Evolutionary conservation across 306 rosid genomes (phyloP), one percentile per base, ranked within the genome.

Genomic region (Senna siamea): DNA sequence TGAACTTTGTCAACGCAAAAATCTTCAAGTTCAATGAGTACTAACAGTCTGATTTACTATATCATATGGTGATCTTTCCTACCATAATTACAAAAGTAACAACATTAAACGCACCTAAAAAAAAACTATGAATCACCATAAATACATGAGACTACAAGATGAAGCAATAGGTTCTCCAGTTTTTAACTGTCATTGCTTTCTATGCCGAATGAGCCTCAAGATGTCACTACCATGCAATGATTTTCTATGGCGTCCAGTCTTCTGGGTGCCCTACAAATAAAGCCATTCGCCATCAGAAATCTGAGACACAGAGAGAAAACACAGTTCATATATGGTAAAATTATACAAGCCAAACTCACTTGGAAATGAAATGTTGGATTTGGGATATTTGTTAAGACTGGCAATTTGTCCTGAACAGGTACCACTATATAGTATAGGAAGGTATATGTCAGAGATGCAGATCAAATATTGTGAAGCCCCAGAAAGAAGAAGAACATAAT

Each of bases 321-420:
- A 57, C 70, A 65, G 32, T 56, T 78, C 43, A 78, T 61, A 62
- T 57, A 47, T 41, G 32, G 63, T 10, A 40, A 37, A 12, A 54
- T 19, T 40, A 53, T 6, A 19, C 58, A 47, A 59, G 56, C 60
- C 28, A 37, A 47, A 65, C 81, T 70, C 70, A 87, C 96, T 83
- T 92, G 94, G 77, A 90, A 90, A 70, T 92, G 83, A 66, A 92
- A 90, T 41, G 80, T 55, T 17, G 88, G 78, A 69, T 78, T 87
- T 76, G 85, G 84, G 65, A 67, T 77, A 66, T 86, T 83, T 26
- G 93, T 81, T 26, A 79, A 83, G 34, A 53, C 62, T 37, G 92
- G 72, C 56, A 81, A 38, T 38, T 73, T 78, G 30, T 85, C 90
- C 30, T 20, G 60, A 69, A 78, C 86, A 30, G 96, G 89, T 53